Evolutionary conservation across 2,329 filamentous ascomycete species (phyloP), one percentile per base, ranked within the genome.

Genomic region (Fusarium sp.): DNA sequence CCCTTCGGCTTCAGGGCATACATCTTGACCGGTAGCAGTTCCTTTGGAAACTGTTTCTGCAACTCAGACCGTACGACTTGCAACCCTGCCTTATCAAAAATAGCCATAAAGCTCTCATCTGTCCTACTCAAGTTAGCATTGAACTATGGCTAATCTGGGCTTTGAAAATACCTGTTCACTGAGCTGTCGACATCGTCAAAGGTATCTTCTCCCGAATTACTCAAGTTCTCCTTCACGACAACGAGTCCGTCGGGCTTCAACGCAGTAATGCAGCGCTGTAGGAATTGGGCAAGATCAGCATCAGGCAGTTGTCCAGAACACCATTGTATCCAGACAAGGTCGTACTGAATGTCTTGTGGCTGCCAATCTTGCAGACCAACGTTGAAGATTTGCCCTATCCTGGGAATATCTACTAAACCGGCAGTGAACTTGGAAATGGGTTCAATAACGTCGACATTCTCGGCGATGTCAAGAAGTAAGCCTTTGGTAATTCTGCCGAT

Each of bases 401-500:
- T 17, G 33, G 46, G 33, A 4, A 20, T 40, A 49, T 49, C 33
- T 4, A 14, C n/a, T 8, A 49, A 40, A 39, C 6, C 10, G 13
- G 33, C 46, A n/a, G 46, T 49, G 21, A 49, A 49, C 33, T 49
- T 49, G 0, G 46, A 21, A 17, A 49, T 20, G 5, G 46, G 46
- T 5, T 49, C 46, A 20, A 49, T 40, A 14, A 49, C 25, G 40
- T 49, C 46, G 6, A 49, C 46, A 2, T 23, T 18, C 4, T 27
- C 5, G 9, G 46, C 33, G n/a, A 49, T 23, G 15, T 49, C 33
- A 4, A 49, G n/a, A 5, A 49, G 46, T 6, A 49, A 13, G n/a
- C 46, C 46, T 27, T 27, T 39, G 17, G 46, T 49, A 11, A 49
- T 14, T 17, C 33, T 49, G 13, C 46, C 46, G 17, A 49, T 49